Base-by-base conservation (phyloP, 768 basidiomycete species). In the Lanmaoa pseudosensibilis region DNA sequence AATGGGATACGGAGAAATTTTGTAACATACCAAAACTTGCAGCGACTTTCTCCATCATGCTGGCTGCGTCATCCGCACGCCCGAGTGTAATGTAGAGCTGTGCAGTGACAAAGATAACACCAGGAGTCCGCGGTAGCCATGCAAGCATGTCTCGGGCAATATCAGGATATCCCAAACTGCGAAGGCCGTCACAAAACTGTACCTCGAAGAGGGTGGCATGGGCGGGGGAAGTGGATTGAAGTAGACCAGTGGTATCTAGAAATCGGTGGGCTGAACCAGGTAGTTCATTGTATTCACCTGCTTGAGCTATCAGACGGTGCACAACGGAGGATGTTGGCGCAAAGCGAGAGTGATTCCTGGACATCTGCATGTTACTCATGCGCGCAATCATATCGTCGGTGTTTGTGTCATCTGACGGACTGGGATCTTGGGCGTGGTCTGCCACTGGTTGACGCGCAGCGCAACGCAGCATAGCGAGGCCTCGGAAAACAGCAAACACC, bases 81-180 rank as follows among this genome's bases (percentile, higher is more conserved):
- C 88, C 86, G 33, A 83, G 72, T 59, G 83, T 78, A 44, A 93
- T 70, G 77, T 81, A 83, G 8, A 92, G 74, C 59, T 85, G 78
- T 6, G 86, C 85, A 38, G 82, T 79, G 38, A 95, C 82, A 69
- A 92, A 96, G 32, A 80, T 79, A 47, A 85, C 84, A 4, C 83
- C 90, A 27, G 93, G 84, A 16, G 88, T 88, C 46, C 86, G 76
- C 12, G 94, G 93, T 27, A 94, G 80, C 84, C 89, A 89, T 23
- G 83, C 83, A 45, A 92, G 73, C 53, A 90, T 75, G 57, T 88
- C 86, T 48, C 80, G 73, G 2, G 89, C 79, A 36, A 82, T 76
- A 55, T 82, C 78, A 55, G 78, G 75, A 64, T 88, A 86, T 16
- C 86, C 87, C 50, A 89, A 74, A 2, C 74, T 68, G 37, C 89